Evolutionary conservation across 2,329 filamentous ascomycete genomes (phyloP), one percentile per base, ranked within the genome.

Genomic region (Nigrospora oryzae): DNA sequence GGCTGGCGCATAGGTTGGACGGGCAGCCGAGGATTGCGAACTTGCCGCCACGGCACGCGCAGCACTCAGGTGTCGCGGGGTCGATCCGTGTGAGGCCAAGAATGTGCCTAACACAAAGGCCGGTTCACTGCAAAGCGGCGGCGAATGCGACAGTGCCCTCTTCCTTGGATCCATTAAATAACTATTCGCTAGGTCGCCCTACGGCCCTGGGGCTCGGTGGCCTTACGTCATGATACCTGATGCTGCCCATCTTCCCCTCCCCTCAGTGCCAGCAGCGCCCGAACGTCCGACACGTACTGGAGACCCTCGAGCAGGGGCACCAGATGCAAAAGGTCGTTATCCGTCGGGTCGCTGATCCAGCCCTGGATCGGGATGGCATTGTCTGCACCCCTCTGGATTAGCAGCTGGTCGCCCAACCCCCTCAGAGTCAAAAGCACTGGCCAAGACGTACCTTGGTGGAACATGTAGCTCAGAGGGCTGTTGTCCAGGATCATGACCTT

Each of bases 401-500:
- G 23, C 23, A 28, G 5, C 23, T 28, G 23, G 5, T 28, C 7
- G 23, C 23, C 23, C 23, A 28, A 28, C 23, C 23, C 23, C 23
- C 23, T 6, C 23, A 28, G 23, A 39, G 12, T 19, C 15, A 39
- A 17, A 13, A n/a, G n/a, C 14, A 35, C 38, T 28, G 37, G 32
- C 15, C 17, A 28, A 43, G 23, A 38, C 78, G 61, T 70, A 93
- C 93, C 91, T 83, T 95, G 89, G 62, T 97, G 91, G 68, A 97
- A 97, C 69, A 96, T 87, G 68, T 97, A 98, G 69, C 90, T 96
- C 72, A 96, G 80, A 45, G 93, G 93, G 65, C 89, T 96, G 62
- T 98, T 98, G 70, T 98, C 93, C 65, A 98, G 73, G 63, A 98
- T 98, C 86, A 97, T 95, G 49, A 98, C 93, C 67, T 89, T 94